Evolutionary conservation across 2,329 filamentous ascomycete species (phyloP).

Genomic region (Pseudopyrenochaeta lycopersici): DNA sequence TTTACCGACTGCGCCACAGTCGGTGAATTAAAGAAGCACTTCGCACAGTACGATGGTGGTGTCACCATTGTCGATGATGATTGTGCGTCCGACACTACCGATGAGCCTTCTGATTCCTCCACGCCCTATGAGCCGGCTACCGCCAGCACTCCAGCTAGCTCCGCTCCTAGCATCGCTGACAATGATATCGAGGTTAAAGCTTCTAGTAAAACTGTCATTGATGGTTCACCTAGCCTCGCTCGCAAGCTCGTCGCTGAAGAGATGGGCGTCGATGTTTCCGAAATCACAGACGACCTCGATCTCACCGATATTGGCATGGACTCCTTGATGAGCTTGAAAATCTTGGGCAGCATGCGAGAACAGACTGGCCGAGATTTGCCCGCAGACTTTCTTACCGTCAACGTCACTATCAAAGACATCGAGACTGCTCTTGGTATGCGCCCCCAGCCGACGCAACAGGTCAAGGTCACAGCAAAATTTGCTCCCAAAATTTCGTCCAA

Average conservation of each 20-base stretch:
- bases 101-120: constrained; percentile 48
- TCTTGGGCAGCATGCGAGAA: constrained; percentile 61
- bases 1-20: constrained; percentile 69
- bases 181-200: constrained; percentile 49
- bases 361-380: constrained; percentile 60
- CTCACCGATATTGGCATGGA: constrained; percentile 67
- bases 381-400: constrained; percentile 66
- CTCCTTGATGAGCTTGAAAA: constrained; percentile 62
- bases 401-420: constrained; percentile 71
- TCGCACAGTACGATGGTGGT: constrained; percentile 58
- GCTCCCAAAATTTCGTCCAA: constrained; percentile 29
- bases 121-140: constrained; percentile 55
- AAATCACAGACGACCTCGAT: constrained; percentile 66
- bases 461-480: constrained; percentile 33
- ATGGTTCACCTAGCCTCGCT: constrained; percentile 55
- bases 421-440: constrained; percentile 70
- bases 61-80: constrained; percentile 48
- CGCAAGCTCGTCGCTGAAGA: constrained; percentile 61
- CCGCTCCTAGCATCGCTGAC: constrained; percentile 56
- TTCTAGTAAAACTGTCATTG: constrained; percentile 34
- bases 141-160: constrained; percentile 59
- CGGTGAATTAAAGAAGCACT: constrained; percentile 67
- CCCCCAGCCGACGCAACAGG: constrained; percentile 51
- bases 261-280: constrained; percentile 72
- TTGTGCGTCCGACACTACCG: constrained; percentile 53